Conservation (phyloP, 2,329 filamentous ascomycete species). For the Venturia oleaginea region DNA sequence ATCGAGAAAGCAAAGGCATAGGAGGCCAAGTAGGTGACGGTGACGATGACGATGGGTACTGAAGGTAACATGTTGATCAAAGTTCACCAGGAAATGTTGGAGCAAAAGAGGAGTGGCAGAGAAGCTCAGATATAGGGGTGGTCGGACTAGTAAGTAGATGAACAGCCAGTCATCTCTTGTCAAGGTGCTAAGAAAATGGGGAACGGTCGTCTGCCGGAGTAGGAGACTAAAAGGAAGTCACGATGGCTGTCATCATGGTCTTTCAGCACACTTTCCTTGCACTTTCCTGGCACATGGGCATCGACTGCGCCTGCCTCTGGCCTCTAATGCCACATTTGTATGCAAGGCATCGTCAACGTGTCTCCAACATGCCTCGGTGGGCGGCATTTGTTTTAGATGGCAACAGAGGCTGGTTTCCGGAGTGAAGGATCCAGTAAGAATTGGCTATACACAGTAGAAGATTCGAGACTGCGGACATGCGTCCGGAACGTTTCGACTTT, state of each 20-base stretch:
- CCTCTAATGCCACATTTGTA: not conserved
- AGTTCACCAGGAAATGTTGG: not conserved
- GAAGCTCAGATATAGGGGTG: not conserved
- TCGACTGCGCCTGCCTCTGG: not conserved
- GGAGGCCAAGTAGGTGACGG: conserved; percentile 19
- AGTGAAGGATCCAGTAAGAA: not conserved
- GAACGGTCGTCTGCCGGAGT: not conserved
- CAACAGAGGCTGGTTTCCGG: not conserved
- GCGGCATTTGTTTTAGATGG: not conserved
- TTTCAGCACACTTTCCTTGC: not conserved
- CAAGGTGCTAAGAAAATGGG: not conserved
- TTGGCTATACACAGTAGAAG: not conserved
- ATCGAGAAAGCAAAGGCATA: conserved; percentile 24
- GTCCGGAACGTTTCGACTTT: not conserved
- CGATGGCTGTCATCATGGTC: conserved; percentile 5
- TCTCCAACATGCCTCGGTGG: not conserved
- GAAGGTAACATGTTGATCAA: conserved; percentile 13
- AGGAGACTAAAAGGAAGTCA: conserved; percentile 2
- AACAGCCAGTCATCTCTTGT: not conserved
- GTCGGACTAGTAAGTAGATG: not conserved
- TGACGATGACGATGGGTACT: conserved; percentile 14
- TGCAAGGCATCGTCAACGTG: conserved; percentile 1
- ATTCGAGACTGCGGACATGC: not conserved
- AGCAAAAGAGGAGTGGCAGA: not conserved
- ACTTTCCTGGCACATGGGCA: conserved; percentile 5